These are phyloP conservation scores for Geotrichum reessii DNA, from an alignment of 1,139 yeast genomes.

Conservation along the genomic window DNA sequence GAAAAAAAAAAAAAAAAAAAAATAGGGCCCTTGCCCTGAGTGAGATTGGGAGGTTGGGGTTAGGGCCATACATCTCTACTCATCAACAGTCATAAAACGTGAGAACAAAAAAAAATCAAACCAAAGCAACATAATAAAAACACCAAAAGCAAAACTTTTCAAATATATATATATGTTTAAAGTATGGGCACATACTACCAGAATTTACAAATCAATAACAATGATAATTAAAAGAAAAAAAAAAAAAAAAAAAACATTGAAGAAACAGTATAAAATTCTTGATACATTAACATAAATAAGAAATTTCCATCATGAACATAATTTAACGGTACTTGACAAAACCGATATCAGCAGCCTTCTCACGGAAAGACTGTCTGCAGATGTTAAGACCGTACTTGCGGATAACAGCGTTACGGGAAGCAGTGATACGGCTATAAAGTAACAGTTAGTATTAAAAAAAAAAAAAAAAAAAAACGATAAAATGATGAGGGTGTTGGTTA, in stretches of 20 bases:
- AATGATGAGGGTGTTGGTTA: too few species aligned
- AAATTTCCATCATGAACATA: conserved; percentile 3
- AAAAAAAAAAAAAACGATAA: background rate
- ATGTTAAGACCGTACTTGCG: conserved; percentile 99
- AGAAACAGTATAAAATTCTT: background rate
- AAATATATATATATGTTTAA: background rate
- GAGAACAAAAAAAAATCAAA: background rate
- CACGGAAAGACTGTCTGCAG: conserved; percentile 99
- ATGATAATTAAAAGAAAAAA: background rate
- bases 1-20: background rate
- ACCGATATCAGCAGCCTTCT: conserved; percentile 98
- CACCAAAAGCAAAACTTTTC: too few species aligned
- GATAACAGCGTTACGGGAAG: conserved; percentile 98
- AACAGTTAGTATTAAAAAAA: background rate
- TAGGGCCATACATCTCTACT: background rate
- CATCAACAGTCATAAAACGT: background rate
- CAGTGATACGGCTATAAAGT: conserved; percentile 72
- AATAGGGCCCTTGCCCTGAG: background rate
- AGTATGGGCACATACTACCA: background rate
- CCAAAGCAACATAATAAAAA: too few species aligned
- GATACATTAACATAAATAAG: conserved; percentile 9
- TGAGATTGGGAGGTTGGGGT: background rate
- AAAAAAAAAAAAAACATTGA: background rate
- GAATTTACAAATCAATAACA: background rate
- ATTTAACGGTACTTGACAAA: conserved; percentile 94